Conservation (phyloP, 2,329 filamentous ascomycete genomes). For the Xylariaceae sp. region DNA sequence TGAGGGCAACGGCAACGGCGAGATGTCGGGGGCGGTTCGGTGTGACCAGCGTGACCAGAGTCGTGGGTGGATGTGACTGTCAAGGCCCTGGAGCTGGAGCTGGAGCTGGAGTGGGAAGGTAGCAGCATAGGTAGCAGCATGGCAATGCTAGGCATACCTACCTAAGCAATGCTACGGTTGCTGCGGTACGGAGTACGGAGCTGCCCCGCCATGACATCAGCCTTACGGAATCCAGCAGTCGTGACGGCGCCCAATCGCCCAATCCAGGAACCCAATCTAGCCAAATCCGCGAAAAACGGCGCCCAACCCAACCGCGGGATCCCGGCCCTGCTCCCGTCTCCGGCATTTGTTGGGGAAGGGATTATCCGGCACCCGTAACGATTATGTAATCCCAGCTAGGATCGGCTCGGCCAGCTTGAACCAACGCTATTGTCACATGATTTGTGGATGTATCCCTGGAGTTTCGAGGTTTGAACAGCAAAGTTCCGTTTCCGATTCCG, state of each 20-base stretch:
- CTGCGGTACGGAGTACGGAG: background rate
- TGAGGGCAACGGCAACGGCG: background rate
- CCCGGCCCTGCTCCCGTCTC: background rate
- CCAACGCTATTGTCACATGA: background rate
- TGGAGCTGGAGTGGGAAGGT: background rate
- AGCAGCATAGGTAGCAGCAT: background rate
- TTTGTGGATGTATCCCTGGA: background rate
- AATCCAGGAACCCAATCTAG: background rate
- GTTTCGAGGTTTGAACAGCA: too few relatives aligned
- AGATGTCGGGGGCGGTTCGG: background rate
- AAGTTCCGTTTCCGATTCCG: too few relatives aligned
- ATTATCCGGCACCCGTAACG: background rate
- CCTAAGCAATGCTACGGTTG: background rate
- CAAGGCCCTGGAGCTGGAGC: background rate
- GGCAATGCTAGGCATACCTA: too few relatives aligned
- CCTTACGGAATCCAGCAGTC: background rate
- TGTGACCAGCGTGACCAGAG: background rate
- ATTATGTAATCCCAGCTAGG: background rate
- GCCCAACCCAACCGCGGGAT: background rate
- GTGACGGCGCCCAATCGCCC: background rate
- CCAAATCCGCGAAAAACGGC: too few relatives aligned
- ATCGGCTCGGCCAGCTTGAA: background rate
- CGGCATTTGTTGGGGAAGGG: background rate
- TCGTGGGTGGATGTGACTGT: background rate
- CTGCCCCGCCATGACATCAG: slow-evolving; percentile 18